Evolutionary conservation across 164 flowering plant species (phyloP).

Genomic region (Vitis labrusca): DNA sequence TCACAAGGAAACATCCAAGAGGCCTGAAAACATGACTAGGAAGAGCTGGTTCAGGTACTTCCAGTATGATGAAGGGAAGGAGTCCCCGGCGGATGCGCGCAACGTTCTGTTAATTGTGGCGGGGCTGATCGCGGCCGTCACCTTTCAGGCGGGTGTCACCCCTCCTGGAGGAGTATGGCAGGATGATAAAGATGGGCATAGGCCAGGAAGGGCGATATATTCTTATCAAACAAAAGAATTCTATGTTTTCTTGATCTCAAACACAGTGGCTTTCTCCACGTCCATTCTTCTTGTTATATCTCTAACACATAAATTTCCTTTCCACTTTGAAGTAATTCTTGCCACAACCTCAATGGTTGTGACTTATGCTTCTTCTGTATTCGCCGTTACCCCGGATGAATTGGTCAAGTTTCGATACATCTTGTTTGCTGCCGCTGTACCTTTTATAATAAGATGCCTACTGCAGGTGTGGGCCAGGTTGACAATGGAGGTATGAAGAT

Average conservation of each 20-base stretch:
- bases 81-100: background rate
- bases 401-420: conserved; percentile 12
- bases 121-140: background rate
- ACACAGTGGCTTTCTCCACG: conserved; percentile 20
- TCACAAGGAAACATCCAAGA: no score
- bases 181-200: background rate
- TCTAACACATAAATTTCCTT: conserved; percentile 19
- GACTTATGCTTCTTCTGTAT: conserved; percentile 15
- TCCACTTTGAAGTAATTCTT: conserved; percentile 12
- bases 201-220: conserved; percentile 11
- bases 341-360: conserved; percentile 15
- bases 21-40: background rate
- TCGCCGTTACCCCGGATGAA: conserved; percentile 17
- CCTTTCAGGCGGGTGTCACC: conserved; percentile 5
- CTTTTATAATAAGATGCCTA: background rate
- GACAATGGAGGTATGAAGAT: no score
- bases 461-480: background rate
- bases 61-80: conserved; percentile 1
- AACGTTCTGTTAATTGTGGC: background rate
- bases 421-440: conserved; percentile 11
- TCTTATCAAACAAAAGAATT: background rate
- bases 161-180: conserved; percentile 12
- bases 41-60: conserved; percentile 4
- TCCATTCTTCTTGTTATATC: conserved; percentile 11
- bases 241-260: conserved; percentile 16